Base-by-base conservation (phyloP, 305 asterid species). In the Plantago rigida region DNA sequence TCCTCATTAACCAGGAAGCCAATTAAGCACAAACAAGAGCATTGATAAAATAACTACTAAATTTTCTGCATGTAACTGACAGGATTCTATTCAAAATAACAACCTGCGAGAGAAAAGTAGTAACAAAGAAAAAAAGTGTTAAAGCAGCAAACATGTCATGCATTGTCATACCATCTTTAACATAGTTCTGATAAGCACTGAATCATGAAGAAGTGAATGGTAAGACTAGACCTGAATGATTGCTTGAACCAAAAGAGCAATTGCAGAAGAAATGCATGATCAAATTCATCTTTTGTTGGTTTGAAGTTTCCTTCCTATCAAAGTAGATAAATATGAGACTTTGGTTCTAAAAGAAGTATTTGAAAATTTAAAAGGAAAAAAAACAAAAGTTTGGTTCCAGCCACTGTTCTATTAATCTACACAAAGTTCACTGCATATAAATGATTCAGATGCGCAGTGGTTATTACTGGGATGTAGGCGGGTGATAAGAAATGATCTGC, bases 201-300 rank as follows among this genome's bases (percentile, higher is more conserved):
- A 28, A 52, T 57, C 63, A 62, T 64, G 28, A 77, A 26, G 48
- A 49, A 55, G 46, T 57, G 56, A 65, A 48, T 29, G 39, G 42
- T 53, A 15, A 14, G 47, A 62, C 59, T 26, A 51, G 67, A 87
- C 97, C 95, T 79, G 86, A 91, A 91, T 77, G 97, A 82, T 71
- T 87, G 95, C 78, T 91, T 91, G 77, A 91, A 91, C 97, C 97
- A 91, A 83, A 84, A 84, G 69, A 91, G 89, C 76, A 91, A 79
- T 85, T 91, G 97, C 81, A 87, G 71, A 67, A 87, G 85, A 82
- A 91, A 87, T 11, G 92, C 87, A 64, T 87, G 87, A 64, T 85
- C 87, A 60, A 75, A 78, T 77, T 87, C 95, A 72, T 67, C 76
- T 78, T 87, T 82, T 66, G 87, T 61, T 72, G 96, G 95, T 56